Evolutionary conservation across 306 rosid species (phyloP).

Genomic region (Bauhinia variegata): DNA sequence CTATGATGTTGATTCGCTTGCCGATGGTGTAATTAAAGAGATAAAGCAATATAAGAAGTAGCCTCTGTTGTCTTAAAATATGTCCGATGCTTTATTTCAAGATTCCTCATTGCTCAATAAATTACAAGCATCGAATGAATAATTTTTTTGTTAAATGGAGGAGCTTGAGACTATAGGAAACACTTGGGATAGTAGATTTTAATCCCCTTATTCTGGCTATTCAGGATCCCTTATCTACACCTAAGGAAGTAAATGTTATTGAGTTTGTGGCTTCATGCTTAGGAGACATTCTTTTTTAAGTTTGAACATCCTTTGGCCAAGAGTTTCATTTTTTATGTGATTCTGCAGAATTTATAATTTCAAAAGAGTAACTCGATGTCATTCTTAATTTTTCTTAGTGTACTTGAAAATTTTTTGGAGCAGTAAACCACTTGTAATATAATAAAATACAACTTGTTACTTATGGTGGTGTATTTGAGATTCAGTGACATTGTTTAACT

Average conservation of each 20-base stretch:
- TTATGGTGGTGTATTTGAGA: conserved; percentile 26
- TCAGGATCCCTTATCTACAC: not conserved
- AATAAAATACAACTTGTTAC: not conserved
- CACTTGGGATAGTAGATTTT: too few relatives aligned
- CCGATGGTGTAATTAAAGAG: conserved; percentile 81
- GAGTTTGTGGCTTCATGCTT: conserved; percentile 13
- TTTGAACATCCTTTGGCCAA: conserved; percentile 14
- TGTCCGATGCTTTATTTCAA: too few relatives aligned
- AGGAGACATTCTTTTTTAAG: not conserved
- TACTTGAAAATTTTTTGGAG: not conserved
- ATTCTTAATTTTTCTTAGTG: too few relatives aligned
- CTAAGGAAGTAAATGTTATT: not conserved
- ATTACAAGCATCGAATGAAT: too few relatives aligned
- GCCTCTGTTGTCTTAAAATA: too few relatives aligned
- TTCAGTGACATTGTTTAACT: not conserved
- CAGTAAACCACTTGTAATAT: too few relatives aligned
- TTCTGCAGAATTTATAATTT: too few relatives aligned
- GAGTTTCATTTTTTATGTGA: too few relatives aligned
- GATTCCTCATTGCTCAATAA: too few relatives aligned
- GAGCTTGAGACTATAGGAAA: too few relatives aligned
- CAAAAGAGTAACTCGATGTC: too few relatives aligned
- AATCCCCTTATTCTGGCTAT: not conserved
- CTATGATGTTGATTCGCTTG: conserved; percentile 75
- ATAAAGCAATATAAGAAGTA: conserved; percentile 63
- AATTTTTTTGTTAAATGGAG: too few relatives aligned